Base-by-base conservation (phyloP, 1,284 basidiomycete species). In the Puccinia horiana region DNA sequence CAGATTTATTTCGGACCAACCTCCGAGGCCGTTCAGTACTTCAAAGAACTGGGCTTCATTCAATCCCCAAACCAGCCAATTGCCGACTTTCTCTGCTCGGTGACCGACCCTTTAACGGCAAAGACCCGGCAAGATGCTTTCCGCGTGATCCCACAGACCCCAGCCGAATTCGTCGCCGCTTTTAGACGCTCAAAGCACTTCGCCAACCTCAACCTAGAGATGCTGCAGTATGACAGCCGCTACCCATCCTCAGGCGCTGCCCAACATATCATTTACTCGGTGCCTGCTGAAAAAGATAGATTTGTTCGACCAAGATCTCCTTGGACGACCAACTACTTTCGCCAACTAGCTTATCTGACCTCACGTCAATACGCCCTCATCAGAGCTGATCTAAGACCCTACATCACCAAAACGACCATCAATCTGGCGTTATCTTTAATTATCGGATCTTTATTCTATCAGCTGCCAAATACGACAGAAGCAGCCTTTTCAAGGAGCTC, bases 401-500 rank as follows among this genome's bases (percentile, higher is more conserved):
- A 85, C 67, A 82, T 82, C 11, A 85, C 85, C 52, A 85, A 86
- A 63, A 86, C 85, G 1, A 80, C 72, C n/a, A 83, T 86, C 67
- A 85, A 85, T 73, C 76, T 86, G 47, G 44, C 84, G 29, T 81
- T 86, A 35, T 85, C 85, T 2, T 56, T 85, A 23, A 83, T 84
- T 18, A 84, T 84, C 72, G 85, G 85, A 12, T 83, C 85, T 8
- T 78, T 85, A 54, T 85, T 85, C 73, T 84, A 83, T 82, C 81
- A 82, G 44, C 76, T 85, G 8, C 84, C 85, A 0, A 42, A 80
- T 1, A 84, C 84, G 14, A 84, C 83, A 35, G 84, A 84, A 32
- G 70, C 76, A 5, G 76, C 77, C 5, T 86, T 86, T 61, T 84
- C 85, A 3, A 83, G 85, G 18, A 85, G 85, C 2, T 83, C 83